phyloP scores from a whole-genome alignment of 2,329 filamentous ascomycete genomes.

The Raffaelea albimanens region DNA sequence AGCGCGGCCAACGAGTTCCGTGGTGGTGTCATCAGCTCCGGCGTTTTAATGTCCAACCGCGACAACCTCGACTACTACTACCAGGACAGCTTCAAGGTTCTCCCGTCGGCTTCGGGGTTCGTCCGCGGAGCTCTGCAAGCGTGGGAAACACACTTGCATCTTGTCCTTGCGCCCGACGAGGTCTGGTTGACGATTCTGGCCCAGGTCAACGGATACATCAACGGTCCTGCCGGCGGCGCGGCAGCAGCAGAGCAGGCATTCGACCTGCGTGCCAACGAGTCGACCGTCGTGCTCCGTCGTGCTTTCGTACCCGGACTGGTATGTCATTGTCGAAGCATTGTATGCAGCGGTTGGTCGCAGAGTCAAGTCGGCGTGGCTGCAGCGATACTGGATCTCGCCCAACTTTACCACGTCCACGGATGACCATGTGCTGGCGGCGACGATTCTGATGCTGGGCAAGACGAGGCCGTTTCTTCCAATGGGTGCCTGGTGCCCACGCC shows the following conservation, averaged over 20 bases:
- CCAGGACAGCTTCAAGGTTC: neutral
- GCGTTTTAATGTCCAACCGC: slow-evolving; percentile 5
- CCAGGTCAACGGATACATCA: slow-evolving; percentile 42
- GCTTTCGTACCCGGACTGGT: slow-evolving; percentile 13
- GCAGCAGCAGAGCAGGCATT: slow-evolving; percentile 25
- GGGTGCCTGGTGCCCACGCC: slow-evolving; percentile 8
- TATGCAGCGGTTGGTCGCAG: slow-evolving; percentile 26
- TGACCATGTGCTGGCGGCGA: slow-evolving; percentile 25
- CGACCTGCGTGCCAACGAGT: slow-evolving; percentile 32
- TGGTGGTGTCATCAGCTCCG: neutral
- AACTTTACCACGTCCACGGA: slow-evolving; percentile 31
- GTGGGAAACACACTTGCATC: slow-evolving; percentile 39
- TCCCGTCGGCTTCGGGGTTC: slow-evolving; percentile 27
- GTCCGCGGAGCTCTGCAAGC: slow-evolving; percentile 35
- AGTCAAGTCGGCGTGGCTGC: slow-evolving; percentile 29
- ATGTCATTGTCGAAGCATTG: slow-evolving; percentile 17
- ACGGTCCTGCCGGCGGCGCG: slow-evolving; percentile 32
- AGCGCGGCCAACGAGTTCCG: slow-evolving; percentile 14
- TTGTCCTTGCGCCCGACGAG: slow-evolving; percentile 41
- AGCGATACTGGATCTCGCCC: slow-evolving; percentile 29
- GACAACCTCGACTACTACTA: slow-evolving; percentile 7
- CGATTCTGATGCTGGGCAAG: slow-evolving; percentile 7
- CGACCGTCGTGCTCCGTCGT: slow-evolving; percentile 23
- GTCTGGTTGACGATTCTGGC: slow-evolving; percentile 45
- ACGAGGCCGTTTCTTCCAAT: slow-evolving; percentile 22